These are phyloP conservation scores for Aspergillus bridgeri DNA, from an alignment of 495 filamentous ascomycete genomes.

Conservation along the genomic window DNA sequence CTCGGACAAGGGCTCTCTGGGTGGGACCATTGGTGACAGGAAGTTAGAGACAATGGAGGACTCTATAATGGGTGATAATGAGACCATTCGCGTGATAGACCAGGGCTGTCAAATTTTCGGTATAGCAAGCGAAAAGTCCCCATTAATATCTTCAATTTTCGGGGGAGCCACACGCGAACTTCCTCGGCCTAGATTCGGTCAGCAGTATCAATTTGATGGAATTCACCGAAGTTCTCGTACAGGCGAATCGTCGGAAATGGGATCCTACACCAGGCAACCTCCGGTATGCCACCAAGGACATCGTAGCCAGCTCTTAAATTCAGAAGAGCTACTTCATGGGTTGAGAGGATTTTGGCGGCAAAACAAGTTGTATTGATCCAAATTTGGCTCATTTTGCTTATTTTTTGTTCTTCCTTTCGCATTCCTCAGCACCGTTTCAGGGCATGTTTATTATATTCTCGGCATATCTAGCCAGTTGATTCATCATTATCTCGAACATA, in stretches of 20 bases:
- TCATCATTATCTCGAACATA: too few species aligned
- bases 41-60: background rate
- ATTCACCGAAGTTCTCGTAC: background rate
- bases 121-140: background rate
- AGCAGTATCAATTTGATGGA: background rate
- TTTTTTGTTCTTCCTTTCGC: background rate
- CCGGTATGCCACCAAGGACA: background rate
- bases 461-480: background rate
- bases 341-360: conserved; percentile 28
- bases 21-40: background rate
- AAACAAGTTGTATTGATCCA: conserved; percentile 28
- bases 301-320: background rate
- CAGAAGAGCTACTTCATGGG: background rate
- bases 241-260: background rate
- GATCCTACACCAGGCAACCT: background rate
- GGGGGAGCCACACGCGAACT: background rate
- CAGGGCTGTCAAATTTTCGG: background rate
- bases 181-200: background rate
- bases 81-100: background rate
- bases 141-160: background rate
- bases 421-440: background rate
- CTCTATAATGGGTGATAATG: background rate
- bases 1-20: conserved; percentile 1
- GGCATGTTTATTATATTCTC: background rate
- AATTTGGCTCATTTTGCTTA: background rate